Conservation (phyloP, 2,329 filamentous ascomycete genomes). For the Chaetothyriales sp. region DNA sequence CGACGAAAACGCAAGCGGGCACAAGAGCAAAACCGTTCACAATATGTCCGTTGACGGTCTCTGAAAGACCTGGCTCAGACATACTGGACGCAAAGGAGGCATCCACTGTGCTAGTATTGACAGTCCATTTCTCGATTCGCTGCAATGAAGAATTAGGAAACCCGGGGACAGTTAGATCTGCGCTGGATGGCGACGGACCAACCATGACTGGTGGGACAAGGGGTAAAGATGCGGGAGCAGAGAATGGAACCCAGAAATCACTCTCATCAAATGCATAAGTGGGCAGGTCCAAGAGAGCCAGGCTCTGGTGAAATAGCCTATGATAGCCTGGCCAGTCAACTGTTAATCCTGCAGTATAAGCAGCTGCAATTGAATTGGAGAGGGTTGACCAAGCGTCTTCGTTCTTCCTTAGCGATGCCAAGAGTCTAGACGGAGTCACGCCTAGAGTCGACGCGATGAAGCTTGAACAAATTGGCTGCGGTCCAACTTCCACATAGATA, state of each 20-base stretch:
- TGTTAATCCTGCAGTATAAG: slow-evolving; percentile 27
- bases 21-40: slow-evolving; percentile 55
- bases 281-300: slow-evolving; percentile 47
- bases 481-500: slow-evolving; percentile 34
- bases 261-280: slow-evolving; percentile 40
- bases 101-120: slow-evolving; percentile 45
- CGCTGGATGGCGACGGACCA: no score
- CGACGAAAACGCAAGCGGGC: slow-evolving; percentile 49
- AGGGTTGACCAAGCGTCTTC: slow-evolving; percentile 32
- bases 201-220: no score
- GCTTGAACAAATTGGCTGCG: slow-evolving; percentile 34
- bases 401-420: slow-evolving; percentile 29
- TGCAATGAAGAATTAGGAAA: slow-evolving; percentile 54
- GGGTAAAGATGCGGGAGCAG: no score
- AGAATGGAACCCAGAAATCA: no score
- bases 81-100: slow-evolving; percentile 55
- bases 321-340: slow-evolving; percentile 32
- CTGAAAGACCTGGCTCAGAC: slow-evolving; percentile 48
- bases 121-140: slow-evolving; percentile 47
- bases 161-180: slow-evolving; percentile 46
- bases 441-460: slow-evolving; percentile 26
- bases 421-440: slow-evolving; percentile 20
- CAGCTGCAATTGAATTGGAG: slow-evolving; percentile 22
- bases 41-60: slow-evolving; percentile 50
- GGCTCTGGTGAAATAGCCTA: slow-evolving; percentile 33